Evolutionary conservation across 495 filamentous ascomycete genomes (phyloP).

Genomic region (Staphylotrichum longicolle): DNA sequence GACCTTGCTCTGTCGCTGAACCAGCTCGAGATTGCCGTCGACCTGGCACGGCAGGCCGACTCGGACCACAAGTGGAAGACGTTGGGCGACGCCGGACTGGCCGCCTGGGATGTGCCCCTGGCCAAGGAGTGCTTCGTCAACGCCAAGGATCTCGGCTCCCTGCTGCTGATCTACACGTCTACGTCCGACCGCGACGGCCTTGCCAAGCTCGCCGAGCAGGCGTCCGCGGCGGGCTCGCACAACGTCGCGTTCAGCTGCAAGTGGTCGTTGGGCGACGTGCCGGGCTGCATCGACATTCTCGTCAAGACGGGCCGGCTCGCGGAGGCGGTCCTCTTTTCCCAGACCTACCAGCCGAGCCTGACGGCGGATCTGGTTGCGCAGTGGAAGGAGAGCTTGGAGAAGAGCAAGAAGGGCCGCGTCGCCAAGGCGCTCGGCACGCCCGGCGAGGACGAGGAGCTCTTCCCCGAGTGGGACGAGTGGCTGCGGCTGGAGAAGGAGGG

Average conservation of each 20-base stretch:
- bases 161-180: conserved; percentile 82
- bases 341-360: conserved; percentile 89
- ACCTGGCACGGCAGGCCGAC: conserved; percentile 78
- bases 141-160: conserved; percentile 83
- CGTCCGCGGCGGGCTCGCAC: conserved; percentile 71
- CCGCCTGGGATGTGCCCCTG: conserved; percentile 79
- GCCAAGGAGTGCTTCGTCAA: conserved; percentile 90
- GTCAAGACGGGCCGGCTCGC: conserved; percentile 71
- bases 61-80: conserved; percentile 97
- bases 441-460: conserved; percentile 81
- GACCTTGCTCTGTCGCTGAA: conserved; percentile 83
- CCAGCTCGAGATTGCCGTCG: conserved; percentile 77
- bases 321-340: conserved; percentile 85
- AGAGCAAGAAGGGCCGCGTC: conserved; percentile 77
- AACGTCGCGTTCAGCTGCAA: conserved; percentile 90
- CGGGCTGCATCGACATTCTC: conserved; percentile 78
- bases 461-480: conserved; percentile 94
- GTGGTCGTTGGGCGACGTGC: conserved; percentile 82
- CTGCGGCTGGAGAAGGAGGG: conserved; percentile 75
- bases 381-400: conserved; percentile 82
- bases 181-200: conserved; percentile 75
- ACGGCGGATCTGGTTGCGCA: conserved; percentile 62
- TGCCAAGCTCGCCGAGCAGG: conserved; percentile 64
- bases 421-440: conserved; percentile 81
- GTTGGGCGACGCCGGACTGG: conserved; percentile 85